Percentiles rank a stretch among this genome's conserved stretches.
phyloP scores from a whole-genome alignment of 371 early-diverging fungal genomes.

The Mortierella sp. region DNA sequence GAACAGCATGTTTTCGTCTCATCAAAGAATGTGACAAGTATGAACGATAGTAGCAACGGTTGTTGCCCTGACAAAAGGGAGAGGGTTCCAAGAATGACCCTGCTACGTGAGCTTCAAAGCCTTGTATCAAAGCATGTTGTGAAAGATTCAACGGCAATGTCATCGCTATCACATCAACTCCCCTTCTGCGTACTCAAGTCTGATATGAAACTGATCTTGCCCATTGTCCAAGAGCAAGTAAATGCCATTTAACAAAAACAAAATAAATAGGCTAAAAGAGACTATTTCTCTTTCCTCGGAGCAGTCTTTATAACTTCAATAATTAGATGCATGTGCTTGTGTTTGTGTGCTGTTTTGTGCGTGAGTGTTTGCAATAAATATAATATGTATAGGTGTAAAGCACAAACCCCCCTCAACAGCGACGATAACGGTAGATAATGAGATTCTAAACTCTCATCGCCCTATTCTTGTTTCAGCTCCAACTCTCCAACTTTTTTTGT shows the following conservation, averaged over 20 bases:
- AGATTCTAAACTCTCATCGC: not conserved
- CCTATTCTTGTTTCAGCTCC: constrained; percentile 23
- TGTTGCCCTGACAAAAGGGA: not conserved
- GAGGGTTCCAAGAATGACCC: not conserved
- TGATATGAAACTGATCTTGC: constrained; percentile 28
- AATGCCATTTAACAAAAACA: too few relatives aligned
- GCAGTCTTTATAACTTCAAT: too few relatives aligned
- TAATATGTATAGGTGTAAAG: too few relatives aligned
- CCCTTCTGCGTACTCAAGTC: constrained; percentile 18
- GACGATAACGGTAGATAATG: too few relatives aligned
- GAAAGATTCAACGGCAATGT: not conserved
- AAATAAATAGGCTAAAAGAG: too few relatives aligned
- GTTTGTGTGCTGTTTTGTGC: too few relatives aligned
- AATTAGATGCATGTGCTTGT: too few relatives aligned
- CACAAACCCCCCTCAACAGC: too few relatives aligned
- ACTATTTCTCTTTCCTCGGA: too few relatives aligned
- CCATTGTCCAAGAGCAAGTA: not conserved
- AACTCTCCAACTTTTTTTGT: constrained; percentile 15
- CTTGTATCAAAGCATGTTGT: not conserved
- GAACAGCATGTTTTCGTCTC: constrained; percentile 20
- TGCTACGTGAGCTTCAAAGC: not conserved
- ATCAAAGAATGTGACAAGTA: not conserved
- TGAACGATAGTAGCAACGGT: not conserved
- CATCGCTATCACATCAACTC: not conserved
- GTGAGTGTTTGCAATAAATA: too few relatives aligned